Base-by-base conservation (phyloP, 257 asterid species). In the Paraleonurus japonicus region DNA sequence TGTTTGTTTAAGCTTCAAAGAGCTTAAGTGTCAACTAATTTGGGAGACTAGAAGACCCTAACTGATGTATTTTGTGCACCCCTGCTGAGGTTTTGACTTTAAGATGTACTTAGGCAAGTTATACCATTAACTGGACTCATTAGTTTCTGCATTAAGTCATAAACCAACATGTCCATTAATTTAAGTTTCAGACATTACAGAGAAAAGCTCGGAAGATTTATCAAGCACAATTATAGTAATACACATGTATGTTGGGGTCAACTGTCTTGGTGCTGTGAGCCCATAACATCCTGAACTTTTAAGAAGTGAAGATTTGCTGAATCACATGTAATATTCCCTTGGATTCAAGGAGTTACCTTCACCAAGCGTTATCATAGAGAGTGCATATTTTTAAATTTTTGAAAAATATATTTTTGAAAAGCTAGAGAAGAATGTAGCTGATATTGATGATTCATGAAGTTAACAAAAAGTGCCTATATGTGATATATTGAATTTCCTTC, bases 361-460 rank as follows among this genome's bases (percentile, higher is more conserved):
- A 4, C 24, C 16, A 50, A 50, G 57, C 26, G 15, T 13, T 23
- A 57, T 26, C 16, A 26, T 26, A 24, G 63, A 58, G 63, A 10
- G 3, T 54, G 61, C 61, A 9, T 54, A 12, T 23, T 19, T 8
- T 53, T 6, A 51, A n/a, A 30, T 2, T 50, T 1, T 50, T 17
- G 12, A 51, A 32, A 32, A 51, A 51, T 17, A 19, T 4, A 27
- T 13, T 27, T 28, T 28, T 2, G 24, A n/a, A 32, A 68, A 22
- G 55, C 48, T 60, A 70, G 27, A 23, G 43, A 55, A 54, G n/a
- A n/a, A n/a, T n/a, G n/a, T 59, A 13, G 68, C n/a, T 41, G 64
- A 27, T 27, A n/a, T 47, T 23, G 37, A 16, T 35, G 58, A 50
- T 73, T 37, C 48, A 37, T 73, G n/a, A 35, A 22, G 48, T 23